phyloP scores from a whole-genome alignment of 1,284 basidiomycete genomes.

The Ganoderma resinaceum region DNA sequence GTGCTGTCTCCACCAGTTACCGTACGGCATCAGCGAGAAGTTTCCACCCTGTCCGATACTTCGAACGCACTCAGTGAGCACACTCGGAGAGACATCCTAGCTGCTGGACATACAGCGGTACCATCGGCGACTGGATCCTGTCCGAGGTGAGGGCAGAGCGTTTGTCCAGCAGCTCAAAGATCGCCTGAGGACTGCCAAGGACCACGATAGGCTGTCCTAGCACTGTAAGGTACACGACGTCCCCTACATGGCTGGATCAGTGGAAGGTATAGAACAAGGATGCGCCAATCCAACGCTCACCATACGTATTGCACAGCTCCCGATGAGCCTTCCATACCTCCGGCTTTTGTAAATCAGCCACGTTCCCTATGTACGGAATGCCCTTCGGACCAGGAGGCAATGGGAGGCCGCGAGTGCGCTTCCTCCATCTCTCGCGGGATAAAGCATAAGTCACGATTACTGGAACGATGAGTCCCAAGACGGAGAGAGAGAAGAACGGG shows the following conservation, averaged over 20 bases:
- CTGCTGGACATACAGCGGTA: constrained; percentile 7
- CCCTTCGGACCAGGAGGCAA: constrained; percentile 13
- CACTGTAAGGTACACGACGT: constrained; percentile 24
- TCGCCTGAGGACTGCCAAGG: constrained; percentile 22
- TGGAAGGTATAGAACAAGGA: not conserved
- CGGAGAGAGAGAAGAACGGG: not conserved
- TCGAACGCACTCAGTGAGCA: not conserved
- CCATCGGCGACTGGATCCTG: constrained; percentile 11
- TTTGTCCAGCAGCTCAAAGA: constrained; percentile 31
- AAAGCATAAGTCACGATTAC: not conserved
- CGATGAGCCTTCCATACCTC: constrained; percentile 9
- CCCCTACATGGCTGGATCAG: constrained; percentile 8
- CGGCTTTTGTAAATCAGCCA: constrained; percentile 5
- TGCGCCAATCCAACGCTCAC: not conserved
- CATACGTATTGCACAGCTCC: constrained; percentile 7
- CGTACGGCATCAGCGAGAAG: constrained; percentile 27
- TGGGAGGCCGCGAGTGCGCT: constrained; percentile 8
- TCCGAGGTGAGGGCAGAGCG: constrained; percentile 25
- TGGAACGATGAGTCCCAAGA: not conserved
- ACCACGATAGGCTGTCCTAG: constrained; percentile 25
- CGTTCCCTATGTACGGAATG: constrained; percentile 11
- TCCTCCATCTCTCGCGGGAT: constrained; percentile 5
- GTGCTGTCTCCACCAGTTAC: constrained; percentile 27
- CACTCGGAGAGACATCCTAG: not conserved
- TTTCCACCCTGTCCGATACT: constrained; percentile 31